Base-by-base conservation (phyloP, 768 basidiomycete genomes). In the Auricularia sp. region DNA sequence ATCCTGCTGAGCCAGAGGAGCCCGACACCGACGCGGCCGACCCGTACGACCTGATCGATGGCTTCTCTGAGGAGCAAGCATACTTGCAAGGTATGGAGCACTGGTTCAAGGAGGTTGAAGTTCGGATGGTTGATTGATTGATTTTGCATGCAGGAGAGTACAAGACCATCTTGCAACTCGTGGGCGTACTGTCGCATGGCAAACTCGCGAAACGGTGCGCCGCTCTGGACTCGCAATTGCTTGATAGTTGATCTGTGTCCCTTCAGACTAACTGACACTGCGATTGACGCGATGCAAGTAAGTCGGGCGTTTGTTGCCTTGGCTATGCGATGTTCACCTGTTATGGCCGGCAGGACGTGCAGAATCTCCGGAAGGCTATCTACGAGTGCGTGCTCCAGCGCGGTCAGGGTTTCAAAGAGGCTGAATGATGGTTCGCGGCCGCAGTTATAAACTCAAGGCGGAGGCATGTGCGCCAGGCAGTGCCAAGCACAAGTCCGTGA, bases 161-260 rank as follows among this genome's bases (percentile, higher is more conserved):
- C 80, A 98, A 98, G 79, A 91, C 88, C 3, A 97, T 98, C 67
- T 77, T 99, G 51, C 94, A 95, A 67, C 88, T 99, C 65, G 92
- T 97, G 58, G 89, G 92, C 3, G 89, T 98, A 11, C 82, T 98
- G 36, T 90, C 91, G 7, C 83, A 95, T 70, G 96, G 97, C 21
- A 98, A 98, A 75, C 78, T 87, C 10, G 96, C 97, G 11, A 99
- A 99, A 75, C 84, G 86, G 51, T 51, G 47, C 10, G 47, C 21
- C 18, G 47, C 29, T 29, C 29, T 29, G 29, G 18, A 16, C 47
- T 16, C 47, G 7, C 47, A 13, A 6, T 16, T 21, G 18, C 14
- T 13, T 16, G 47, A 51, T 21, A 10, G 21, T 18, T 6, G 47
- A 51, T 18, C 39, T 42, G 7, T 51, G 47, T 13, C 47, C 8